Conservation (phyloP, 495 filamentous ascomycete species). For the Thozetella sp. region DNA sequence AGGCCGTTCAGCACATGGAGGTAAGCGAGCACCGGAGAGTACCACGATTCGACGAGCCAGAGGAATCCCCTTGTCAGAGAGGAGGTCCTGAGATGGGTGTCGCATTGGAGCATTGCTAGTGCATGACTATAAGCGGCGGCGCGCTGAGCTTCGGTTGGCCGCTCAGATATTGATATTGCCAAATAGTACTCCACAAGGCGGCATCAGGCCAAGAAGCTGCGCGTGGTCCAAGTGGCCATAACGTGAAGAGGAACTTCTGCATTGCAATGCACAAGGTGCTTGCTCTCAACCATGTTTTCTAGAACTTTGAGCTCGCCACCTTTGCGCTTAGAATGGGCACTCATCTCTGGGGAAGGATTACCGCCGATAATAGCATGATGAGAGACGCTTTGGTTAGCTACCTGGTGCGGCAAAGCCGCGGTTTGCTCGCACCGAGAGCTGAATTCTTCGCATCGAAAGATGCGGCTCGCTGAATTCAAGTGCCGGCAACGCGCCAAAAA, state of each 20-base stretch:
- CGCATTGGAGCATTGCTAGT: neutral
- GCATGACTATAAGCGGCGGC: neutral
- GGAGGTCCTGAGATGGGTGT: neutral
- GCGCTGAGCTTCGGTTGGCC: neutral
- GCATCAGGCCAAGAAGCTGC: neutral
- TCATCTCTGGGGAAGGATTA: neutral
- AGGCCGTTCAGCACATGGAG: neutral
- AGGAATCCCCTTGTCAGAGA: neutral
- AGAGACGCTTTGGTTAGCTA: neutral
- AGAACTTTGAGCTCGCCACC: neutral
- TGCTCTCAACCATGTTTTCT: neutral
- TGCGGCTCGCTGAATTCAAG: neutral
- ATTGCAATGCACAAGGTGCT: neutral
- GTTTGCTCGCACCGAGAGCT: neutral
- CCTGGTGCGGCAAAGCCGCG: neutral
- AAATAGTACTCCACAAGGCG: neutral
- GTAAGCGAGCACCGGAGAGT: neutral
- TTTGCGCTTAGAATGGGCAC: neutral
- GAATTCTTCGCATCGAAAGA: neutral
- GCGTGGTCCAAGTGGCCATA: neutral
- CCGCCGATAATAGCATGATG: neutral
- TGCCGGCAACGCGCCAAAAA: neutral
- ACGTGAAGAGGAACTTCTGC: neutral
- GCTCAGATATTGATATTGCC: neutral
- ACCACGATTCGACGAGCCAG: neutral